Conservation (phyloP, 495 filamentous ascomycete species). For the Zalerion maritima region DNA sequence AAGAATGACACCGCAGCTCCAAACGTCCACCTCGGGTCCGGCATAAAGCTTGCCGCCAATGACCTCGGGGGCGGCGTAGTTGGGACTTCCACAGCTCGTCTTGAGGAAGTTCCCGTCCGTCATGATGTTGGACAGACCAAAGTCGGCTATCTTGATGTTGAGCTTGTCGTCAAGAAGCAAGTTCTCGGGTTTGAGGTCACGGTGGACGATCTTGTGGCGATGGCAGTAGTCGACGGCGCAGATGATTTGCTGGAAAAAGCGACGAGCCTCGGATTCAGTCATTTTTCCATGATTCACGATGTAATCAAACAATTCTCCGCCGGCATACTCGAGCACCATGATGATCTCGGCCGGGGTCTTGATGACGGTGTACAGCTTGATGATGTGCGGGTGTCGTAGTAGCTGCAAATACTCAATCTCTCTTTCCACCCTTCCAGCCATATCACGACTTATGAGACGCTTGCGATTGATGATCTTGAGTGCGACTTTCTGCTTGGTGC, state of each 20-base stretch:
- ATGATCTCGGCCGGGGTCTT: constrained; percentile 87
- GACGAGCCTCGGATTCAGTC: constrained; percentile 74
- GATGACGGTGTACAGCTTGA: constrained; percentile 98
- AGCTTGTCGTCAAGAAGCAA: constrained; percentile 81
- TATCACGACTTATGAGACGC: constrained; percentile 88
- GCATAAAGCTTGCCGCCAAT: constrained; percentile 97
- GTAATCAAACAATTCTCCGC: constrained; percentile 93
- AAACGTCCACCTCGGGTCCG: constrained; percentile 95
- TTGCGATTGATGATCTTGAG: constrained; percentile 93
- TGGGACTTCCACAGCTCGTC: constrained; percentile 94
- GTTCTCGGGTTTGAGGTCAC: constrained; percentile 96
- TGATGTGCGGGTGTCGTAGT: constrained; percentile 92
- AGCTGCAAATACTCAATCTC: constrained; percentile 97
- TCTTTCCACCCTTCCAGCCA: constrained; percentile 91
- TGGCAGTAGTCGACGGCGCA: constrained; percentile 98
- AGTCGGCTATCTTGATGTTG: constrained; percentile 98
- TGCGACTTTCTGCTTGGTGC: constrained; percentile 85
- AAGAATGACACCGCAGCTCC: constrained; percentile 97
- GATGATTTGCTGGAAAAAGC: constrained; percentile 99
- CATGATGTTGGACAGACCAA: constrained; percentile 98
- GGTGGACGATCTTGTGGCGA: constrained; percentile 95
- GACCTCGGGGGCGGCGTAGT: constrained; percentile 95
- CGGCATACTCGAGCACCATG: constrained; percentile 97
- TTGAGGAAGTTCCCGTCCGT: constrained; percentile 98
- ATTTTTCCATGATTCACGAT: constrained; percentile 84